Evolutionary conservation across 768 basidiomycete genomes (phyloP).

Genomic region (Wakefieldia striispora): DNA sequence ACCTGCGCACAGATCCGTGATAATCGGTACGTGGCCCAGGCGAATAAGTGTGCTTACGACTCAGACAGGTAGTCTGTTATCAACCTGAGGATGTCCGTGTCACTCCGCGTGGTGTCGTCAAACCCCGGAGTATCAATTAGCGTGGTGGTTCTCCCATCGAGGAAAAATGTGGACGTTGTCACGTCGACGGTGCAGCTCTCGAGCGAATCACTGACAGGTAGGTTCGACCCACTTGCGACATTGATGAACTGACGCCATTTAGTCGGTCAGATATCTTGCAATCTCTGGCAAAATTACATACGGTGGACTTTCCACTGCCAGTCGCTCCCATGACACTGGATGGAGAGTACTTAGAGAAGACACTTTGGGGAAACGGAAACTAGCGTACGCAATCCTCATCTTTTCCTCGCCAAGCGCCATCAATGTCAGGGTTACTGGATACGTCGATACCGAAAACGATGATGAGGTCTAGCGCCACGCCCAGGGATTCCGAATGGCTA

Average conservation of each 20-base stretch:
- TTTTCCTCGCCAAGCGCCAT: conserved; percentile 12
- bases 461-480: neutral
- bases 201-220: conserved; percentile 24
- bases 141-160: conserved; percentile 41
- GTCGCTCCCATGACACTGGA: conserved; percentile 24
- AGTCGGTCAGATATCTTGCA: neutral
- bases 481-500: neutral
- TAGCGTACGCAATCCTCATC: conserved; percentile 21
- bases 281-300: conserved; percentile 2
- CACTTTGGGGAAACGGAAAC: neutral
- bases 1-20: conserved; percentile 17
- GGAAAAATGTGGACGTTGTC: conserved; percentile 37
- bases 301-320: conserved; percentile 25
- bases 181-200: conserved; percentile 27
- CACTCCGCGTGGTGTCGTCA: conserved; percentile 48
- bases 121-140: conserved; percentile 63
- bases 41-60: conserved; percentile 22
- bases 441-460: neutral
- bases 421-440: neutral
- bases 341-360: conserved; percentile 1
- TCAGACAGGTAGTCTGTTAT: conserved; percentile 37
- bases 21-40: neutral
- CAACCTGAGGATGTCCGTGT: conserved; percentile 44
- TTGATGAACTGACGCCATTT: conserved; percentile 17
- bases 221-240: conserved; percentile 15